A percentile compares a stretch with the other conserved stretches of the same genome.
Evolutionary conservation across 1,139 yeast species (phyloP).

Genomic region (Hyphopichia khmerensis): DNA sequence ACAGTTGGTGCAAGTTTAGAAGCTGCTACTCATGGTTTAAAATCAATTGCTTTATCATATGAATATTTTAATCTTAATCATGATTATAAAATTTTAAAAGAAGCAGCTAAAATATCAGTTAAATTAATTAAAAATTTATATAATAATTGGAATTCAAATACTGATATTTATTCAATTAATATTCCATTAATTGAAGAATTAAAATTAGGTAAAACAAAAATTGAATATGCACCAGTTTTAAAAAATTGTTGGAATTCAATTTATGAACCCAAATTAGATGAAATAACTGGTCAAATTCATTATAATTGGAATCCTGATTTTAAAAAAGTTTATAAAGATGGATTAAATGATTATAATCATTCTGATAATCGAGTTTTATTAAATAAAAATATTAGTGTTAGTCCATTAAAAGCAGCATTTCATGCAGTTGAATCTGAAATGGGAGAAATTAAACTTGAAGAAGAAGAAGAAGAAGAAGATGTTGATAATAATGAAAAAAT

Average conservation of each 20-base stretch:
- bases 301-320: conserved; percentile 88
- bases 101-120: conserved; percentile 70
- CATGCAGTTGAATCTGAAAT: conserved; percentile 49
- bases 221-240: conserved; percentile 72
- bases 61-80: conserved; percentile 65
- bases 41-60: conserved; percentile 78
- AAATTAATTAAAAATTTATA: conserved; percentile 59
- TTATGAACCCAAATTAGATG: conserved; percentile 24
- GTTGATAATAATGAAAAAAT: not conserved
- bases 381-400: conserved; percentile 62
- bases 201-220: conserved; percentile 52
- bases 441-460: conserved; percentile 54
- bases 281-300: conserved; percentile 27
- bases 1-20: conserved; percentile 98
- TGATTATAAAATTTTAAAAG: conserved; percentile 50
- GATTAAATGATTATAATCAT: conserved; percentile 50
- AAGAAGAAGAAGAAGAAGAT: conserved; percentile 14
- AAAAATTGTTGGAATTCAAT: conserved; percentile 78
- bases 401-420: conserved; percentile 81
- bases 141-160: conserved; percentile 52
- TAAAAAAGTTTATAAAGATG: conserved; percentile 61
- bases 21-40: conserved; percentile 76
- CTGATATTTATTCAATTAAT: conserved; percentile 80
- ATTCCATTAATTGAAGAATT: conserved; percentile 66
- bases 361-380: conserved; percentile 57